Evolutionary conservation across 2,329 filamentous ascomycete species (phyloP).

Genomic region (Phyllosticta ampelicida): DNA sequence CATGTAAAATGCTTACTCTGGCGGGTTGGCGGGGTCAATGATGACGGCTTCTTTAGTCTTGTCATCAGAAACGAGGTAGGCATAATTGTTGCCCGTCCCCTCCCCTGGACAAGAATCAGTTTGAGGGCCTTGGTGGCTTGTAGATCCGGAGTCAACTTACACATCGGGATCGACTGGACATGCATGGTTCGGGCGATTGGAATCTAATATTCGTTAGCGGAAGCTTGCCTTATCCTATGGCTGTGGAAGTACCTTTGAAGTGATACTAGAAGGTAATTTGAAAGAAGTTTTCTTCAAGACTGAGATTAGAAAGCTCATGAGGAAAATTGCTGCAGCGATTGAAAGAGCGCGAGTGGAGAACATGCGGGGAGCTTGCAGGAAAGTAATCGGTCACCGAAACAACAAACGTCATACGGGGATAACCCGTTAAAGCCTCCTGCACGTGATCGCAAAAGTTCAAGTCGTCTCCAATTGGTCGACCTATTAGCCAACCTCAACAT

Average conservation of each 20-base stretch:
- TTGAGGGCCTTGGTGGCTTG: slow-evolving; percentile 5
- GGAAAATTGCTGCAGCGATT: slow-evolving; percentile 3
- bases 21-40: slow-evolving; percentile 69
- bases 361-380: not conserved
- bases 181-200: slow-evolving; percentile 53
- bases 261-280: not conserved
- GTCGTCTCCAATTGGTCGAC: not conserved
- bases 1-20: slow-evolving; percentile 49
- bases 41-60: slow-evolving; percentile 46
- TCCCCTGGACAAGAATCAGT: slow-evolving; percentile 45
- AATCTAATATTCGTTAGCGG: slow-evolving; percentile 1
- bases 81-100: slow-evolving; percentile 71
- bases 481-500: not conserved
- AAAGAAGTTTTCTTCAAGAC: slow-evolving; percentile 1
- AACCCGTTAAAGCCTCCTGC: slow-evolving; percentile 2
- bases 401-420: slow-evolving; percentile 4
- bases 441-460: slow-evolving; percentile 9
- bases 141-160: slow-evolving; percentile 40
- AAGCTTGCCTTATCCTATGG: not conserved
- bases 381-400: not conserved
- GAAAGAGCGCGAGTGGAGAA: slow-evolving; percentile 1
- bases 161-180: slow-evolving; percentile 83
- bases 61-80: slow-evolving; percentile 50
- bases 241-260: not conserved
- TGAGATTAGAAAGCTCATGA: slow-evolving; percentile 9